Percentiles rank a stretch among this genome's conserved stretches.
phyloP scores from a whole-genome alignment of 768 basidiomycete genomes.

The Grammothele lineata region DNA sequence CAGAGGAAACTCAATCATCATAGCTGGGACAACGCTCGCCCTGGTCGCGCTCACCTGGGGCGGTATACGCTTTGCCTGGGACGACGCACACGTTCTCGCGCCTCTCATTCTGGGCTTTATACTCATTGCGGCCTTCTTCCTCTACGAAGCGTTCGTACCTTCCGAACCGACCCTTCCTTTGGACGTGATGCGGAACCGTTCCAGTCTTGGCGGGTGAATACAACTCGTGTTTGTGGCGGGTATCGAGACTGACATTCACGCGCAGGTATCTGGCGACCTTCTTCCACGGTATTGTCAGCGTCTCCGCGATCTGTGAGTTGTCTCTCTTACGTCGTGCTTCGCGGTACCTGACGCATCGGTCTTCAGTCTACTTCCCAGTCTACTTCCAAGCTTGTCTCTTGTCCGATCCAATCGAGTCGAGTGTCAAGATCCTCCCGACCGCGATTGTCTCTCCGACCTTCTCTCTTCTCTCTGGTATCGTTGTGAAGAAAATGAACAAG shows the following conservation, averaged over 20 bases:
- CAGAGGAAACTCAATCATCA: conserved; percentile 25
- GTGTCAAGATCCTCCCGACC: conserved; percentile 22
- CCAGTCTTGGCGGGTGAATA: conserved; percentile 9
- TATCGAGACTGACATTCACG: no score
- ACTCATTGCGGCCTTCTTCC: conserved; percentile 18
- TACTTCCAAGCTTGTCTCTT: conserved; percentile 41
- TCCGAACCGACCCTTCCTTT: conserved; percentile 4
- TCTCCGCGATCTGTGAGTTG: conserved; percentile 23
- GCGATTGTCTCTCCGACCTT: conserved; percentile 26
- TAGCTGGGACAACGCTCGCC: conserved; percentile 15
- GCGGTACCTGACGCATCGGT: neutral
- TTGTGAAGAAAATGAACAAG: conserved; percentile 20
- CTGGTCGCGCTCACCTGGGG: conserved; percentile 30
- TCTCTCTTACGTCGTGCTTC: neutral
- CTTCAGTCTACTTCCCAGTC: conserved; percentile 39
- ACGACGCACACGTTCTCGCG: conserved; percentile 25
- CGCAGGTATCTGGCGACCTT: conserved; percentile 26
- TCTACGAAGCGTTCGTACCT: conserved; percentile 2
- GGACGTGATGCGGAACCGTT: conserved; percentile 4
- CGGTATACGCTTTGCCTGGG: conserved; percentile 34
- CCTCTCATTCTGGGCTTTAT: conserved; percentile 33
- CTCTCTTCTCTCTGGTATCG: conserved; percentile 24
- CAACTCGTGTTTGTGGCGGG: neutral
- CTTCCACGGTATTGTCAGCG: conserved; percentile 11
- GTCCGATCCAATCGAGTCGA: conserved; percentile 27